These are phyloP conservation scores for Tuber calosporum DNA, from an alignment of 495 filamentous ascomycete species.

Conservation along the genomic window DNA sequence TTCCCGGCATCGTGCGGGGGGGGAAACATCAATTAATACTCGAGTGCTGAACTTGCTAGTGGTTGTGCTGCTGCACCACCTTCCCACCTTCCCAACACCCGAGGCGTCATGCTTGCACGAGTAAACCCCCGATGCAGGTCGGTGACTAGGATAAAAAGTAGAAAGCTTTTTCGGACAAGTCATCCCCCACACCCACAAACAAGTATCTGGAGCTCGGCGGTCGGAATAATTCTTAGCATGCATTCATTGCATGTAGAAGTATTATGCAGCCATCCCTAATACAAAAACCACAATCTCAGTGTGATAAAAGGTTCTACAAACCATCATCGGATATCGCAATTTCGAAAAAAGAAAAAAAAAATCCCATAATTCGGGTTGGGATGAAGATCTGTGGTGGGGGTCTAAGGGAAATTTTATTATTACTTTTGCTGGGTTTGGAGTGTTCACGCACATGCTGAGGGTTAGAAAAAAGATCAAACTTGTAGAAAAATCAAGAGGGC, in stretches of 20 bases:
- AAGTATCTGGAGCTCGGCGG: background rate
- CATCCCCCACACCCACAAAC: too few relatives aligned
- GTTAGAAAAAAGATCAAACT: too few relatives aligned
- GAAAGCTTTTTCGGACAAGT: background rate
- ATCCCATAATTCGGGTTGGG: background rate
- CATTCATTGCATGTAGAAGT: too few relatives aligned
- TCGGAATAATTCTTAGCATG: background rate
- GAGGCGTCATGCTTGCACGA: too few relatives aligned
- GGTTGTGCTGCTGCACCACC: background rate
- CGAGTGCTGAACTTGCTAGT: background rate
- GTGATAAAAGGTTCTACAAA: background rate
- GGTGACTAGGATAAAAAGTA: background rate
- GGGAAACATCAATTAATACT: background rate
- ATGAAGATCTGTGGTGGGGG: background rate
- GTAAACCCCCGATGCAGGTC: too few relatives aligned
- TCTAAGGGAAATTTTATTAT: background rate
- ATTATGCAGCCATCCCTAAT: too few relatives aligned
- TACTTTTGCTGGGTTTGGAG: too few relatives aligned
- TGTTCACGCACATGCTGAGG: too few relatives aligned
- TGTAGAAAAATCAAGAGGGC: too few relatives aligned
- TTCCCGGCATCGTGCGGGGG: background rate
- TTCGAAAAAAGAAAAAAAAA: too few relatives aligned
- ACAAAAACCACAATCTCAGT: background rate
- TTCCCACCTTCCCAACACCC: too few relatives aligned
- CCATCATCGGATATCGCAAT: background rate